phyloP scores from a whole-genome alignment of 768 basidiomycete genomes.

The Cystofilobasidium bisporidii region DNA sequence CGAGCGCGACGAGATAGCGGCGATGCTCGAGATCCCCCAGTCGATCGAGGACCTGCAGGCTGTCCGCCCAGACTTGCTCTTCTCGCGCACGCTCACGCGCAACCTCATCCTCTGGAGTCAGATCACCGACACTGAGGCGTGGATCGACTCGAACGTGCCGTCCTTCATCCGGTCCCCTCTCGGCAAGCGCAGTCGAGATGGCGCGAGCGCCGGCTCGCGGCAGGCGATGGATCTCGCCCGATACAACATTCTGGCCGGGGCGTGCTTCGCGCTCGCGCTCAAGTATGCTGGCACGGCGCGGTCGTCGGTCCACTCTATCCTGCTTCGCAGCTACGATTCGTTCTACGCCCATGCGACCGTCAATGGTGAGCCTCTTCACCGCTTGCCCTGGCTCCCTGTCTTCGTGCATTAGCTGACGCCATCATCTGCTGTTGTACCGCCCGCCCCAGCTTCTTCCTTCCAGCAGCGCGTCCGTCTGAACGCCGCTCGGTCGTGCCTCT shows the following conservation, averaged over 20 bases:
- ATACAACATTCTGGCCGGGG: slow-evolving; percentile 80
- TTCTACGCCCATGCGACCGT: slow-evolving; percentile 62
- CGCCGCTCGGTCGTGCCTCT: slow-evolving; percentile 76
- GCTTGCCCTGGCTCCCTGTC: not conserved
- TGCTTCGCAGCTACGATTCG: slow-evolving; percentile 70
- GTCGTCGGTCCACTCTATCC: slow-evolving; percentile 73
- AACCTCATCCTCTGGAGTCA: slow-evolving; percentile 78
- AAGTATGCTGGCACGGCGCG: slow-evolving; percentile 91
- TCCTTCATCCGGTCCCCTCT: slow-evolving; percentile 53
- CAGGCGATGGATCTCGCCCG: slow-evolving; percentile 78
- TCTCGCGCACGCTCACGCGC: slow-evolving; percentile 67
- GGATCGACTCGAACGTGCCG: slow-evolving; percentile 62
- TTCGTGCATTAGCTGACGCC: no score
- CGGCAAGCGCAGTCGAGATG: slow-evolving; percentile 42
- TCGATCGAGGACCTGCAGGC: slow-evolving; percentile 68
- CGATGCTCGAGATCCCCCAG: slow-evolving; percentile 71
- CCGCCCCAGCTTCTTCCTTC: slow-evolving; percentile 56
- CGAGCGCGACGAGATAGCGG: slow-evolving; percentile 71
- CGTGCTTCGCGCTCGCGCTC: slow-evolving; percentile 80
- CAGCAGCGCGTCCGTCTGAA: slow-evolving; percentile 82
- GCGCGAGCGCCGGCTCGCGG: slow-evolving; percentile 37
- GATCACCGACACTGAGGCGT: slow-evolving; percentile 61
- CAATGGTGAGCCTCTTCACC: slow-evolving; percentile 46
- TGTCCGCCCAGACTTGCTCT: slow-evolving; percentile 76
- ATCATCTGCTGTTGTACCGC: no score